Base-by-base conservation (phyloP, 176 grass and related monocot genomes). In the Aegilops bicornis region DNA sequence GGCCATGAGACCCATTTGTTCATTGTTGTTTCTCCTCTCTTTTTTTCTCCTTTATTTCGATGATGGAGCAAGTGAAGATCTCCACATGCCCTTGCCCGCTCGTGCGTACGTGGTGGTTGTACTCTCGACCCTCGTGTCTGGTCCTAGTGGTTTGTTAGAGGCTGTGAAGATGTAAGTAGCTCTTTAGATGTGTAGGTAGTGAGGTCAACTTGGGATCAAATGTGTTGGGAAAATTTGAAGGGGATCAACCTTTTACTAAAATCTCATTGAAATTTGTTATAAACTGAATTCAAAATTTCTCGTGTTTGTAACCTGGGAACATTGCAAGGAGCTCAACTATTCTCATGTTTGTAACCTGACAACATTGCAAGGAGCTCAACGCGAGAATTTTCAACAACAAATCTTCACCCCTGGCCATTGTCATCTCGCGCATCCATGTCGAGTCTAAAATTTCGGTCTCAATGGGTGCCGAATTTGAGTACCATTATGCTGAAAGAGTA, bases 21-120 rank as follows among this genome's bases (percentile, higher is more conserved):
- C 35, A 50, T 67, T 79, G 24, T 58, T 90, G 71, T 30, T 43
- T 5, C 71, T 68, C 54, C 33, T 73, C 82, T 86, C 15, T 37
- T 19, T 82, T n/a, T 54, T 7, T 19, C 50, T 20, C 35, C 35
- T 19, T 2, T 58, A 2, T 58, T 66, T 1, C 20, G 22, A 69
- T 29, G 22, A 69, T 56, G 73, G 60, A 82, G 78, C 78, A 43
- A 84, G 22, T 79, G 58, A 7, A 37, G 15, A 42, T 33, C 24
- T 59, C 45, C 71, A 42, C 30, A 6, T 82, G 22, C 15, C n/a
- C 17, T 20, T 54, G 7, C n/a, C 29, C 4, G 19, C 40, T 7
- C 36, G 36, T 40, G 39, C 39, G 37, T 39, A 39, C 37, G 35
- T 39, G 37, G 3, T 64, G 42, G 43, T 48, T 48, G 45, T 35